Percentiles rank a stretch among this genome's conserved stretches.
Evolutionary conservation across 225 moss, liverwort and hornwort species (phyloP).

Genomic region (Marchantia paleacea): DNA sequence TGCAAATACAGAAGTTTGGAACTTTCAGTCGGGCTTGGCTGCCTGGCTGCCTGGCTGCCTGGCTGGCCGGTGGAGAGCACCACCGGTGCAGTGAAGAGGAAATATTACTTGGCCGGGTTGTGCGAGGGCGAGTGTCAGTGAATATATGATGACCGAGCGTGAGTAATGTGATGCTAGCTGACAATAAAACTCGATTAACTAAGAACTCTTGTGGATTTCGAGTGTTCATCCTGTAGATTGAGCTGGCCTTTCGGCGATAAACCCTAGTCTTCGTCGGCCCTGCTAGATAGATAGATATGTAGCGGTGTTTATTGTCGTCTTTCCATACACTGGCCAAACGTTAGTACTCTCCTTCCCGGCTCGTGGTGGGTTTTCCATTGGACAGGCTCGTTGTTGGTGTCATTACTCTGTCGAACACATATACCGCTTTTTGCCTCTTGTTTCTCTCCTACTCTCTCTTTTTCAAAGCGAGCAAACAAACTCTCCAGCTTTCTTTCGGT

Average conservation of each 20-base stretch:
- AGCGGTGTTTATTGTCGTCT: conserved; percentile 18
- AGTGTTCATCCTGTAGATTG: background rate
- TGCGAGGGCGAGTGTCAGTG: background rate
- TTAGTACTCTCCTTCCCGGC: background rate
- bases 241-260: conserved; percentile 7
- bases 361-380: background rate
- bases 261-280: conserved; percentile 9
- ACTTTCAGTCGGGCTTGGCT: background rate
- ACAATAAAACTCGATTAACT: background rate
- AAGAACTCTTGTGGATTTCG: background rate
- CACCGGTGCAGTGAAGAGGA: background rate
- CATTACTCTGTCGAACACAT: background rate
- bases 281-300: conserved; percentile 7
- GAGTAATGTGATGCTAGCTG: background rate
- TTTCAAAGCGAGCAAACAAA: background rate
- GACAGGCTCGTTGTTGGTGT: conserved; percentile 3
- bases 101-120: background rate
- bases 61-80: background rate
- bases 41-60: background rate
- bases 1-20: no score
- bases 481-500: background rate
- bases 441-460: background rate
- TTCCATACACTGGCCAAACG: background rate
- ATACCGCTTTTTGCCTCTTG: background rate
- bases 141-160: background rate